Evolutionary conservation across 129 eudicot species (phyloP), one percentile per base, ranked within the genome.

Genomic region (Tanacetum coccineum): DNA sequence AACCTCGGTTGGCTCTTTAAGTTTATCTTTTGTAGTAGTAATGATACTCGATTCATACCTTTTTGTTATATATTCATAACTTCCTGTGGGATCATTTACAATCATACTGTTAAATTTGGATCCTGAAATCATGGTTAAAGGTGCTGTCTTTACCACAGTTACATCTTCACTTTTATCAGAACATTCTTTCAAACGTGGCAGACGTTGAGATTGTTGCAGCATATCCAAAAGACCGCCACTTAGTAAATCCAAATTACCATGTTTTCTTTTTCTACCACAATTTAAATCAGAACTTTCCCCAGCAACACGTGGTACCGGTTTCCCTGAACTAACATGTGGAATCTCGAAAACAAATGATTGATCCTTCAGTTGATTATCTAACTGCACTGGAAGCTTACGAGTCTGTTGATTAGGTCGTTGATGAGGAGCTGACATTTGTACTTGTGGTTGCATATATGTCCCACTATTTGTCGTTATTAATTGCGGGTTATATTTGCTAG

Each of bases 151-250:
- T 45, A 39, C 61, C 72, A 70, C 75, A 1, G 9, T 36, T 13
- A 40, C 30, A 66, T 22, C 71, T 42, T 13, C 72, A 19, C 22
- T 54, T 45, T 59, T 0, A 0, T 22, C 1, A 22, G 2, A 2
- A 22, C n/a, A n/a, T 22, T 22, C 59, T 65, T 47, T 71, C 69
- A 68, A 66, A 42, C 13, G 56, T 30, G 82, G 83, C 52, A 49
- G n/a, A 49, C 45, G 67, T n/a, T 26, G 22, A 22, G 25, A 22
- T 22, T 2, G 25, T 22, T 22, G 69, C 32, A 72, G 65, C 40
- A 46, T 32, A 20, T 79, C 81, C 19, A 14, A 45, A 47, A 42
- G 21, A 19, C 52, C 55, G 61, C n/a, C 64, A 77, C 22, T 26
- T 22, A n/a, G 1, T 22, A 22, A 22, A 1, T 22, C 25, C 25